Percentiles rank a stretch among this genome's conserved stretches.
Conservation (phyloP, 1,139 yeast genomes). For the Nakaseomyces delphensis region DNA sequence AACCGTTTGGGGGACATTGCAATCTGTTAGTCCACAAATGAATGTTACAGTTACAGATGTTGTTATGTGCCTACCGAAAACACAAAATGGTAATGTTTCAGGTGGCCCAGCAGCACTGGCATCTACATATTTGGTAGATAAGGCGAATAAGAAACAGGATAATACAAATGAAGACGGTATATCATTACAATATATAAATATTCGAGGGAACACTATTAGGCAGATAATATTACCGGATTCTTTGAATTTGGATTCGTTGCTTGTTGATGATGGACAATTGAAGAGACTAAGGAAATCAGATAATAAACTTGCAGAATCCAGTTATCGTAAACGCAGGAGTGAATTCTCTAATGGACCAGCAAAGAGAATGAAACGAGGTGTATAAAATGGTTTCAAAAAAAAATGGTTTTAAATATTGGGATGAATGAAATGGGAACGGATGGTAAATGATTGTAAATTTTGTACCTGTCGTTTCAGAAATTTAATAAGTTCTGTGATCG, state of each 20-base stretch:
- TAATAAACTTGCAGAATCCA: constrained; percentile 19
- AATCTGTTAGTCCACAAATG: constrained; percentile 88
- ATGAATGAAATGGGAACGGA: not conserved
- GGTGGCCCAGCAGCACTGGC: constrained; percentile 23
- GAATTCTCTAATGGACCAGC: constrained; percentile 19
- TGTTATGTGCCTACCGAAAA: constrained; percentile 33
- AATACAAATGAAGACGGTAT: constrained; percentile 46
- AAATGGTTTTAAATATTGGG: too few species aligned
- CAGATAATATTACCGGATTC: constrained; percentile 83
- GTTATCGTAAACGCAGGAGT: constrained; percentile 29
- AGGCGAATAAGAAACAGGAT: constrained; percentile 7
- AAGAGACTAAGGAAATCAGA: constrained; percentile 25
- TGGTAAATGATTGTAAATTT: too few species aligned
- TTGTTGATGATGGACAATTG: constrained; percentile 44
- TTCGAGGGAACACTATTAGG: constrained; percentile 86
- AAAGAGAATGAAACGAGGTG: constrained; percentile 32
- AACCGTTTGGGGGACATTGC: constrained; percentile 56
- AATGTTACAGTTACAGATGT: constrained; percentile 79
- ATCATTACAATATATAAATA: constrained; percentile 66
- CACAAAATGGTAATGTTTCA: constrained; percentile 9
- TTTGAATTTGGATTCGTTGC: constrained; percentile 66
- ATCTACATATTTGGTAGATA: constrained; percentile 21
- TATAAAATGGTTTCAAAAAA: constrained; percentile 10
- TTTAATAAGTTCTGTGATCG: too few species aligned
- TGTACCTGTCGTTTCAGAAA: too few species aligned